A percentile compares a stretch with the other conserved stretches of the same genome.
Evolutionary conservation across 495 filamentous ascomycete species (phyloP).

Genomic region (Aspergillus nidulans): DNA sequence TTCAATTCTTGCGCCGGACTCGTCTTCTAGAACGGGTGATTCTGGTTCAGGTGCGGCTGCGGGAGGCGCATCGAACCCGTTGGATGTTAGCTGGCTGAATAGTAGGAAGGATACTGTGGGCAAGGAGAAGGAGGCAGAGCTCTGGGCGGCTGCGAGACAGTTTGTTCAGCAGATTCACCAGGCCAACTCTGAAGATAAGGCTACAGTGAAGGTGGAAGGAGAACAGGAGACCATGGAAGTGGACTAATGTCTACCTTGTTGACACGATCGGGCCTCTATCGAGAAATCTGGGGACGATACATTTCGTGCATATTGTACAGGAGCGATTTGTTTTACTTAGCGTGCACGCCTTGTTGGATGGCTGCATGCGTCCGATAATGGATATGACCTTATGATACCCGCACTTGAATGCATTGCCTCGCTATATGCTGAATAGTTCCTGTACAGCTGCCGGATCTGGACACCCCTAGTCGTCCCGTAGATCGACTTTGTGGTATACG

Average conservation of each 20-base stretch:
- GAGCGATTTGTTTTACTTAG: not conserved
- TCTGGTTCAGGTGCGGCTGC: conserved; percentile 19
- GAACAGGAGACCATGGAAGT: conserved; percentile 33
- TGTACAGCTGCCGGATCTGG: not conserved
- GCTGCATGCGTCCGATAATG: not conserved
- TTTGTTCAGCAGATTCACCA: conserved; percentile 41
- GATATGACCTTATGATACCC: conserved; percentile 32
- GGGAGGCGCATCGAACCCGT: conserved; percentile 27
- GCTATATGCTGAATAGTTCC: not conserved
- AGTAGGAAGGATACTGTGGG: conserved; percentile 72
- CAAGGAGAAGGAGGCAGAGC: conserved; percentile 71
- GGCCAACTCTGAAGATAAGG: not conserved
- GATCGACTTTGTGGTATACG: not conserved
- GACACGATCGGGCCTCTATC: not conserved
- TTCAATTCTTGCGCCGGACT: conserved; percentile 55
- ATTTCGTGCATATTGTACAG: not conserved
- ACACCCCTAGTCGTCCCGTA: not conserved
- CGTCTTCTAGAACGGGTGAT: conserved; percentile 23
- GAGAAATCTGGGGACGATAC: not conserved
- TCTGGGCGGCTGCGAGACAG: conserved; percentile 60
- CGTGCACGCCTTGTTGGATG: not conserved
- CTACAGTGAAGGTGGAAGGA: conserved; percentile 6
- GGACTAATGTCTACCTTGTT: conserved; percentile 20
- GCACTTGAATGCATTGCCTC: conserved; percentile 1
- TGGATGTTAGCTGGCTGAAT: conserved; percentile 85